phyloP scores from a whole-genome alignment of 2,329 filamentous ascomycete species.

The Bisporella sp. region DNA sequence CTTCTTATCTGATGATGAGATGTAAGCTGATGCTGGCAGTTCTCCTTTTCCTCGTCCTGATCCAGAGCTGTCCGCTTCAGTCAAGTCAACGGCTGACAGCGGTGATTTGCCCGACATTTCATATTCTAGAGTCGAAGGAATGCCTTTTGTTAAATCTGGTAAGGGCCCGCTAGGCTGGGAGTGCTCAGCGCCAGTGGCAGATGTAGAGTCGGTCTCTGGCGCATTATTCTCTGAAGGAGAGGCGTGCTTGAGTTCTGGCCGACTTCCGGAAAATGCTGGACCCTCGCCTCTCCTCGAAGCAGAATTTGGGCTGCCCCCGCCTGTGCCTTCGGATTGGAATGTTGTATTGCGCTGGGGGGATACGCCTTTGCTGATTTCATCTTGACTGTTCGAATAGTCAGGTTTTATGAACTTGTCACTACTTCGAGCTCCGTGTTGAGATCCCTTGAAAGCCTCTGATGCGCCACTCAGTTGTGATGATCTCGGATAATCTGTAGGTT shows the following conservation, averaged over 20 bases:
- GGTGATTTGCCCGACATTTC: constrained; percentile 50
- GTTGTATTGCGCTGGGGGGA: constrained; percentile 10
- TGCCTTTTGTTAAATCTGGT: constrained; percentile 88
- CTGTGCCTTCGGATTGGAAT: constrained; percentile 6
- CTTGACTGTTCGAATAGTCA: constrained; percentile 14
- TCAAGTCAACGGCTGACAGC: constrained; percentile 38
- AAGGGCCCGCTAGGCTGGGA: constrained; percentile 58
- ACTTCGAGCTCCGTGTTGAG: constrained; percentile 7
- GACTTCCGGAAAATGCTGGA: constrained; percentile 15
- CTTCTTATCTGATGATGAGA: constrained; percentile 83
- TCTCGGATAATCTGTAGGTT: constrained; percentile 16
- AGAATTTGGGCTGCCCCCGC: constrained; percentile 12
- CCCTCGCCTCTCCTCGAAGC: constrained; percentile 8
- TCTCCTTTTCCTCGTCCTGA: constrained; percentile 52
- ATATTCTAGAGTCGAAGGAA: constrained; percentile 81
- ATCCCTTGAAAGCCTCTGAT: constrained; percentile 10
- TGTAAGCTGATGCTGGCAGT: constrained; percentile 72
- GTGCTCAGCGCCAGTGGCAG: constrained; percentile 33
- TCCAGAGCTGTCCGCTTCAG: constrained; percentile 34
- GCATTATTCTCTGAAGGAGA: constrained; percentile 30
- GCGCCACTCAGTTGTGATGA: constrained; percentile 10
- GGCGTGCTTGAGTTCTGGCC: constrained; percentile 19
- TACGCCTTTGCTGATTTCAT: constrained; percentile 13
- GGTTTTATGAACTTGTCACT: constrained; percentile 14
- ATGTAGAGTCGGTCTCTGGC: constrained; percentile 23